Base-by-base conservation (phyloP, 75 land plant species). In the Cupressus sempervirens region DNA sequence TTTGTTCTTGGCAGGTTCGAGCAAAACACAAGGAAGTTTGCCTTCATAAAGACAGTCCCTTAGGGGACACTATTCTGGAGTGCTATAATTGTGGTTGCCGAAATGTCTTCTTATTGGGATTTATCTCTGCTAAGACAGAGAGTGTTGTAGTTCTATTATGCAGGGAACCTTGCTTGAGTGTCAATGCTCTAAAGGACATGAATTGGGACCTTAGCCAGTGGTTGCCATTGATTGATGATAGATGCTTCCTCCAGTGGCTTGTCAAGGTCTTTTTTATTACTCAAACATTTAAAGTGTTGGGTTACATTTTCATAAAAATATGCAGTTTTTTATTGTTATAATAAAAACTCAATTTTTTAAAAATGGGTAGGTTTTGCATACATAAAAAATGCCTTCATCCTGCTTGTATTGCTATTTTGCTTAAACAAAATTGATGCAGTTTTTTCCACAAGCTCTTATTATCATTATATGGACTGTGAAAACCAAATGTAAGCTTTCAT, bases 21-120 rank as follows among this genome's bases (percentile, higher is more conserved):
- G 98, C 99, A 52, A 98, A 98, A 82, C 99, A 98, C 87, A 98
- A 96, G 89, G 99, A 96, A 88, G 99, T 96, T 53, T 98, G 99
- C 83, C 95, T 98, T 74, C 99, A 98, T 83, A 98, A 95, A 86
- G 99, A 98, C 82, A 96, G 98, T 85, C 99, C 99, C 43, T 82
- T 98, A 75, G 99, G 99, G 87, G 99, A 98, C 85, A 98, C 99
- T 65, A 96, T 97, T 32, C 91, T 98, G 58, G 99, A 98, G 83
- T 98, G 99, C 86, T 98, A 98, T 83, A 98, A 96, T 81, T 98
- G 99, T 91, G 99, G 99, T 12, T 98, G 99, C 86, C 89, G 99
- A 30, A 98, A 98, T 94, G 99, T 98, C 3, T 98, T 98, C 83
- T 91, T 98, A 76, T 91, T 98, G 58, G 99, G 99, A 29, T 98